These are phyloP conservation scores for Opeltia flavorubescens DNA, from an alignment of 495 filamentous ascomycete species.

Conservation along the genomic window DNA sequence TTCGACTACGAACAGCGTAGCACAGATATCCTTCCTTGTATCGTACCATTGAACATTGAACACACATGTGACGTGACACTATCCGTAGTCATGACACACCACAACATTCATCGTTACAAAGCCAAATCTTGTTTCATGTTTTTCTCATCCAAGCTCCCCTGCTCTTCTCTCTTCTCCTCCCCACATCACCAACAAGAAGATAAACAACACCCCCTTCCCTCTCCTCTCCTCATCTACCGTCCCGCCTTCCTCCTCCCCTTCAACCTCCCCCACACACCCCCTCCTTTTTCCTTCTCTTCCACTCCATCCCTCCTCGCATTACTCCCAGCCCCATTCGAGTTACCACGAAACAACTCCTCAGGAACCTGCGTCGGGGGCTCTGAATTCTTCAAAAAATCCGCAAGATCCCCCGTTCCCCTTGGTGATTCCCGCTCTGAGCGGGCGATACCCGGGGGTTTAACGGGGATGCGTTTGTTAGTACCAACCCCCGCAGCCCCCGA, in stretches of 20 bases:
- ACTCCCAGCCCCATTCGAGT: too few relatives aligned
- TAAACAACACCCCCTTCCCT: neutral
- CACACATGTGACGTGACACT: too few relatives aligned
- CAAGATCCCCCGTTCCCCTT: constrained; percentile 52
- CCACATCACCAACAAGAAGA: neutral
- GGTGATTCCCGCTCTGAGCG: constrained; percentile 12
- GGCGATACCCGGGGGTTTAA: constrained; percentile 12
- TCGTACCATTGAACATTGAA: too few relatives aligned
- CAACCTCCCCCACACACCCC: constrained; percentile 7
- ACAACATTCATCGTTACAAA: too few relatives aligned
- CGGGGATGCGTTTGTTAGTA: constrained; percentile 3
- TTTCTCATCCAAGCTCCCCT: too few relatives aligned
- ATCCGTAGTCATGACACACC: too few relatives aligned
- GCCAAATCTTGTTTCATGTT: too few relatives aligned
- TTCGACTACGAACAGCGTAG: too few relatives aligned
- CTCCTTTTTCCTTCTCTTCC: constrained; percentile 6
- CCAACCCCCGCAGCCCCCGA: constrained; percentile 21
- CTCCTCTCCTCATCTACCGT: neutral
- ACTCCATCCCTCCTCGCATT: neutral
- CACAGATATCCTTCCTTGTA: too few relatives aligned
- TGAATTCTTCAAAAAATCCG: constrained; percentile 65
- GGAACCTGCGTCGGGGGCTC: constrained; percentile 42
- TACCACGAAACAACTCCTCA: neutral
- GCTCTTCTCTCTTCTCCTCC: too few relatives aligned
- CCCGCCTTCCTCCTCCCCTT: constrained; percentile 4